A percentile compares a stretch with the other conserved stretches of the same genome.
Evolutionary conservation across 768 basidiomycete species (phyloP).

Genomic region (Hericium erinaceus): DNA sequence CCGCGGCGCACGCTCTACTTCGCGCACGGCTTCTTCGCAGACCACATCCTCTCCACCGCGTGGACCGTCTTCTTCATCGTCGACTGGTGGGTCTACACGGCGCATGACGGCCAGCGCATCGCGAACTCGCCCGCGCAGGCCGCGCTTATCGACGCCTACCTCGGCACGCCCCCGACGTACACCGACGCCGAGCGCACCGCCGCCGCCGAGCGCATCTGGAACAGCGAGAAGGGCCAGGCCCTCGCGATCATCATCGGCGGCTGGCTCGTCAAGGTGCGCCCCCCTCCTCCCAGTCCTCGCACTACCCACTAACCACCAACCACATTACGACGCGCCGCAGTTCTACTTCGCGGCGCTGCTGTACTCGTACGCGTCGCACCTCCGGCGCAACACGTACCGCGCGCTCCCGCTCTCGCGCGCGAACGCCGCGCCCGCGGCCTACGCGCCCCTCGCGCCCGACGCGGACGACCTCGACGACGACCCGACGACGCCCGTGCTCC

Average conservation of each 20-base stretch:
- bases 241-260: conserved; percentile 67
- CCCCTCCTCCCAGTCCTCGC: background rate
- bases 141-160: conserved; percentile 58
- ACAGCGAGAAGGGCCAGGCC: conserved; percentile 79
- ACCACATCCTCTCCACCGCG: conserved; percentile 81
- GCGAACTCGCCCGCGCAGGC: conserved; percentile 85
- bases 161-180: conserved; percentile 35
- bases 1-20: conserved; percentile 77
- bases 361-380: conserved; percentile 90
- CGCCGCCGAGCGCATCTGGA: conserved; percentile 82
- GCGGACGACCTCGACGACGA: conserved; percentile 49
- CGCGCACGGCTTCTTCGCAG: conserved; percentile 85
- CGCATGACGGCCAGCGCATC: conserved; percentile 80
- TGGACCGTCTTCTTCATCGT: conserved; percentile 93
- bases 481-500: conserved; percentile 35
- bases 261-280: conserved; percentile 80
- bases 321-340: conserved; percentile 29
- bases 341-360: conserved; percentile 84
- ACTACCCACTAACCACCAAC: background rate
- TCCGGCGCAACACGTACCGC: conserved; percentile 86
- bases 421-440: conserved; percentile 5
- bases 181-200: conserved; percentile 54
- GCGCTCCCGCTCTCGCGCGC: conserved; percentile 47
- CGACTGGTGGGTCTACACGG: conserved; percentile 84
- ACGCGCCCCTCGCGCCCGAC: conserved; percentile 28